Evolutionary conservation across 306 rosid species (phyloP), one percentile per base, ranked within the genome.

Genomic region (Acacia crassicarpa): DNA sequence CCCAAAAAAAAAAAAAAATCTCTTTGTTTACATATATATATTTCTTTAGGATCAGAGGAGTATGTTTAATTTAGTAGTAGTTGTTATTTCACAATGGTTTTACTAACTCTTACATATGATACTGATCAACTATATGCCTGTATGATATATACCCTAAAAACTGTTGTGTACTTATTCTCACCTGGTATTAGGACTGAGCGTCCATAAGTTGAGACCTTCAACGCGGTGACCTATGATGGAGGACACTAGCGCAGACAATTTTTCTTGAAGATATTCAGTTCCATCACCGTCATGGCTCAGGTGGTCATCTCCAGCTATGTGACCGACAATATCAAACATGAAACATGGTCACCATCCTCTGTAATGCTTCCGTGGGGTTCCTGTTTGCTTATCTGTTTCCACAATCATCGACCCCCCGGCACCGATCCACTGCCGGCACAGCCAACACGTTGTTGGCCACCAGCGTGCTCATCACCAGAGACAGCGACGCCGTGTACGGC

Each of bases 141-240:
- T 22, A 56, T 10, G 13, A n/a, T 9, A 56, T 56, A 2, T 56
- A 56, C 27, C 25, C 27, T 9, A 56, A 6, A 53, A 53, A 53
- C 59, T 53, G 22, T 53, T 53, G 59, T 16, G 62, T 6, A 2
- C 10, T 6, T n/a, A n/a, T 2, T 20, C 1, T 41, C 15, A 91
- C 99, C 98, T 93, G 54, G 99, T 93, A 66, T 84, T 92, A 13
- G 93, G 97, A 71, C 83, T 89, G 33, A 95, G 88, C 66, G 99
- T 92, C 99, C 99, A 95, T 54, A 95, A 79, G 84, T 93, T 93
- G 48, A 93, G 89, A n/a, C 97, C 90, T 85, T 93, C 97, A 8
- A 82, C 76, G 77, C 88, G 85, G 79, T 91, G 91, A 6, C 96
- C 99, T 2, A 93, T 93, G 66, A 95, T 81, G 0, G 92, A 87